Evolutionary conservation across 2,329 filamentous ascomycete species (phyloP).

Genomic region (Fusarium pseudoanthophilum): DNA sequence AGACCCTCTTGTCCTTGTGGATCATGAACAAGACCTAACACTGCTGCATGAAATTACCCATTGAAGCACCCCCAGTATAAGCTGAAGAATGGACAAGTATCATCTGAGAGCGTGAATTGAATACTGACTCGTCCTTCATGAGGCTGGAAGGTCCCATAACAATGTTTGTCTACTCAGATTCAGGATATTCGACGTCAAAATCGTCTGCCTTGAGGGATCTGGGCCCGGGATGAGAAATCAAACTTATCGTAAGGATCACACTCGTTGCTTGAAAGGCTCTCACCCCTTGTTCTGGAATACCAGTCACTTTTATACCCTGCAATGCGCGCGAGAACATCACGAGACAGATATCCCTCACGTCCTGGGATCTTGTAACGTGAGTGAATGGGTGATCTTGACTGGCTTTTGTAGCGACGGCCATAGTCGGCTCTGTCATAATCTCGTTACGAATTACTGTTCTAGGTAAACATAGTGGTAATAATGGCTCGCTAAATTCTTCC

Average conservation of each 20-base stretch:
- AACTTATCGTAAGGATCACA: slow-evolving; percentile 47
- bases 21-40: slow-evolving; percentile 51
- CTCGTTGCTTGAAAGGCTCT: slow-evolving; percentile 41
- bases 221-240: slow-evolving; percentile 36
- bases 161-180: slow-evolving; percentile 39
- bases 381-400: slow-evolving; percentile 17
- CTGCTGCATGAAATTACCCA: slow-evolving; percentile 50
- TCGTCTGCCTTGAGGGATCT: slow-evolving; percentile 40
- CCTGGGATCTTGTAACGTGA: slow-evolving; percentile 2
- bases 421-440: background rate
- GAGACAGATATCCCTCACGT: slow-evolving; percentile 6
- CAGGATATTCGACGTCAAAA: slow-evolving; percentile 46
- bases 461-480: background rate
- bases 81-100: slow-evolving; percentile 48
- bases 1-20: slow-evolving; percentile 46
- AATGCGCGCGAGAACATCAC: background rate
- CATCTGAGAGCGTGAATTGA: slow-evolving; percentile 25
- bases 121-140: slow-evolving; percentile 23
- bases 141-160: slow-evolving; percentile 16
- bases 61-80: slow-evolving; percentile 53
- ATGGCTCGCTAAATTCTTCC: slow-evolving; percentile 8
- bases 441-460: background rate
- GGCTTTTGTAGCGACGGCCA: background rate
- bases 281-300: slow-evolving; percentile 2
- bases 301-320: slow-evolving; percentile 11